Evolutionary conservation across 2,329 filamentous ascomycete species (phyloP).

Genomic region (Rhytidhysteron rufulum): DNA sequence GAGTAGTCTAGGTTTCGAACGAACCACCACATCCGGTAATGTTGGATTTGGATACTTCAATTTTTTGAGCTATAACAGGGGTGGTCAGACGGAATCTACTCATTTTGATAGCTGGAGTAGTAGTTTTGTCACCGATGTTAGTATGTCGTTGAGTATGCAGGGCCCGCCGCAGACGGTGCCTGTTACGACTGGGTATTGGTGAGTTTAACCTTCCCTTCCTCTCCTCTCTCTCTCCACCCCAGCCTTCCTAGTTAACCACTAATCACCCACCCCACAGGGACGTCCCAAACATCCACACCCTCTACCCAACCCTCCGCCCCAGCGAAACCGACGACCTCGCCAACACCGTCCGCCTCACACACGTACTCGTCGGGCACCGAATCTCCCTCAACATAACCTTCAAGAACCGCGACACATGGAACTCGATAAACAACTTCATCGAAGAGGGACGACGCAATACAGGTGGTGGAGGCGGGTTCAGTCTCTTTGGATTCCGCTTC

Average conservation of each 20-base stretch:
- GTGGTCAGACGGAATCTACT: background rate
- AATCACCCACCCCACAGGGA: slow-evolving; percentile 1
- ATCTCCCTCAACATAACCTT: slow-evolving; percentile 4
- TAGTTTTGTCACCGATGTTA: slow-evolving; percentile 3
- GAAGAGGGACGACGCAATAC: slow-evolving; percentile 4
- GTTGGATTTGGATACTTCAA: slow-evolving; percentile 3
- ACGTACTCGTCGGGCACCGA: slow-evolving; percentile 6
- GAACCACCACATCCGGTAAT: background rate
- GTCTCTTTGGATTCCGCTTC: slow-evolving; percentile 5
- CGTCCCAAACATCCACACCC: slow-evolving; percentile 5
- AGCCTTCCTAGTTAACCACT: too few species aligned
- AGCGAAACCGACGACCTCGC: slow-evolving; percentile 5
- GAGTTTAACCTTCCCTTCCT: background rate
- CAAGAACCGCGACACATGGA: slow-evolving; percentile 6
- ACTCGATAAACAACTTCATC: slow-evolving; percentile 6
- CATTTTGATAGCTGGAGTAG: slow-evolving; percentile 5
- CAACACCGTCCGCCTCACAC: slow-evolving; percentile 5
- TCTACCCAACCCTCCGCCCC: slow-evolving; percentile 6
- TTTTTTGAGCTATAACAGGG: slow-evolving; percentile 3
- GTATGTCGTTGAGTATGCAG: slow-evolving; percentile 5
- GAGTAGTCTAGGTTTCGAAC: slow-evolving; percentile 4
- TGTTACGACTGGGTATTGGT: slow-evolving; percentile 6
- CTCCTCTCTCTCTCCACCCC: background rate
- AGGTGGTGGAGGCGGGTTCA: slow-evolving; percentile 4
- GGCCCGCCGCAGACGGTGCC: slow-evolving; percentile 6